Evolutionary conservation across 2,329 filamentous ascomycete genomes (phyloP).

Genomic region (Aspergillus chevalieri): DNA sequence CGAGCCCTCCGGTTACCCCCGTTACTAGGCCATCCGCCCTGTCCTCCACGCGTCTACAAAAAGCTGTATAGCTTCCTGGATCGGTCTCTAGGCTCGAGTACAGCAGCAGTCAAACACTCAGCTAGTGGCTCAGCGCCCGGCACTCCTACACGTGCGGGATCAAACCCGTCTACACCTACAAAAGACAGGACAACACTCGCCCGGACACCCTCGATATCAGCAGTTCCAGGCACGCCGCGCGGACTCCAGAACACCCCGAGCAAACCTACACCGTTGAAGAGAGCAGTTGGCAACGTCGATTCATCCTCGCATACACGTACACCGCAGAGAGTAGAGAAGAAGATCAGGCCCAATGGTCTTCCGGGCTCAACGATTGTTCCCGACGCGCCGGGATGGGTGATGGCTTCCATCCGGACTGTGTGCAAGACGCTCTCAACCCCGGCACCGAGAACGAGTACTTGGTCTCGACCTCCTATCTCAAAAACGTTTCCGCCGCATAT

Average conservation of each 20-base stretch:
- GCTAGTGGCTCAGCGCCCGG: constrained; percentile 27
- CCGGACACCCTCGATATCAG: constrained; percentile 23
- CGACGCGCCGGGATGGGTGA: constrained; percentile 59
- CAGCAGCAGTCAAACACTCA: constrained; percentile 29
- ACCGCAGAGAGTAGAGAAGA: constrained; percentile 9
- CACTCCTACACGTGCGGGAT: constrained; percentile 20
- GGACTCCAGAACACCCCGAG: constrained; percentile 37
- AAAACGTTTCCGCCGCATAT: constrained; percentile 62
- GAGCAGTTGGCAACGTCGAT: constrained; percentile 14
- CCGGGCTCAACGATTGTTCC: constrained; percentile 24
- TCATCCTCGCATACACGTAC: constrained; percentile 15
- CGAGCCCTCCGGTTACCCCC: constrained; percentile 69
- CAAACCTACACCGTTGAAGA: constrained; percentile 39
- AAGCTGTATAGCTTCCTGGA: constrained; percentile 77
- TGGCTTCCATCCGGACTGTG: constrained; percentile 60
- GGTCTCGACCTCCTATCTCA: constrained; percentile 34
- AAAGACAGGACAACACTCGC: constrained; percentile 15
- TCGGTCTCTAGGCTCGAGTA: constrained; percentile 51
- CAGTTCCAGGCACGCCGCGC: constrained; percentile 17
- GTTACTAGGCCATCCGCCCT: constrained; percentile 68
- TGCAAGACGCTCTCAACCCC: constrained; percentile 57
- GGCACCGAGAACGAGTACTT: constrained; percentile 29
- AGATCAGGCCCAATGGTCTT: constrained; percentile 13
- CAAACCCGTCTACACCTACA: constrained; percentile 35
- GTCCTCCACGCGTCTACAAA: constrained; percentile 73